phyloP scores from a whole-genome alignment of 805 yeast species.

The Candida caryicola region DNA sequence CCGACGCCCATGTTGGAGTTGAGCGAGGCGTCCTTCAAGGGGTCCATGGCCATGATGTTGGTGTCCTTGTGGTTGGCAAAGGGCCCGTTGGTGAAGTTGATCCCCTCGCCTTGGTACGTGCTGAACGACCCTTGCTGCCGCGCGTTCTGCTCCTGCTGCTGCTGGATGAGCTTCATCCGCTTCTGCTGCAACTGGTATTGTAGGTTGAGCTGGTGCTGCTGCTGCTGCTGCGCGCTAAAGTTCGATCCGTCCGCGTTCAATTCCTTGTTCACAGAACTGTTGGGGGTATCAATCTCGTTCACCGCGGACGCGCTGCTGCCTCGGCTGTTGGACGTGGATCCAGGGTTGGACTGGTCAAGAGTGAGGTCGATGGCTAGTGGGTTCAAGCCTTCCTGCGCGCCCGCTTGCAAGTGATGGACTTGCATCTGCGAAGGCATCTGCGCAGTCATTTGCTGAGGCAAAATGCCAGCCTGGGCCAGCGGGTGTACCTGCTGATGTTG shows the following conservation, averaged over 20 bases:
- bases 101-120: background rate
- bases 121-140: slow-evolving; percentile 4
- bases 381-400: background rate
- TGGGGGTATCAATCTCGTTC: background rate
- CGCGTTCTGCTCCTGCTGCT: slow-evolving; percentile 9
- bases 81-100: background rate
- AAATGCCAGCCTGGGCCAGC: slow-evolving; percentile 13
- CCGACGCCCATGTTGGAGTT: slow-evolving; percentile 3
- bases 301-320: background rate
- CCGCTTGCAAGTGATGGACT: background rate
- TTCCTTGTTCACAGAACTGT: background rate
- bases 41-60: background rate
- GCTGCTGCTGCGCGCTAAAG: background rate
- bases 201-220: slow-evolving; percentile 13
- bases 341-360: background rate
- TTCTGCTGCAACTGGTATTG: slow-evolving; percentile 18
- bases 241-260: background rate
- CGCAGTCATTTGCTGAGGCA: background rate
- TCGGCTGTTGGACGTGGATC: background rate
- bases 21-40: slow-evolving; percentile 1
- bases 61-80: background rate
- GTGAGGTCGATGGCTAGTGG: background rate
- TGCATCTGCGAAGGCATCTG: background rate
- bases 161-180: slow-evolving; percentile 16
- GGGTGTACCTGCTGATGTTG: slow-evolving; percentile 16